Percentiles rank a stretch among this genome's conserved stretches.
phyloP scores from a whole-genome alignment of 2,329 filamentous ascomycete species.

The Daldinia eschscholtzii region DNA sequence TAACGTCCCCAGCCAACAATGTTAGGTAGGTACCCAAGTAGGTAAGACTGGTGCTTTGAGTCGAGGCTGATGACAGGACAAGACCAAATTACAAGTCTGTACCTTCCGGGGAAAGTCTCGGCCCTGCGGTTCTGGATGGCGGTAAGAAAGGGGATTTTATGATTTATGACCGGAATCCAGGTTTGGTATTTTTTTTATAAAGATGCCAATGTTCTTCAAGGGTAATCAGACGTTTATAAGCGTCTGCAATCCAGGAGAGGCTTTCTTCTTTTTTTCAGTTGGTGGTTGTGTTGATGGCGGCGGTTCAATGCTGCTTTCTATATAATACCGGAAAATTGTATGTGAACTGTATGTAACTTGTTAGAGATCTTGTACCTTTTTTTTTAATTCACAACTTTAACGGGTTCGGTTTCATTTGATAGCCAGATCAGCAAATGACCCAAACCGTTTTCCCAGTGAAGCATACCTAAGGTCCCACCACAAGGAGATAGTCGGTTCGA shows the following conservation, averaged over 20 bases:
- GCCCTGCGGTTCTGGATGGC: conserved; percentile 28
- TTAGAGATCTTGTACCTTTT: conserved; percentile 17
- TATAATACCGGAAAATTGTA: conserved; percentile 20
- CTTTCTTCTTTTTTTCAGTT: conserved; percentile 3
- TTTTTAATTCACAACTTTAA: background rate
- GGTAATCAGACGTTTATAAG: conserved; percentile 6
- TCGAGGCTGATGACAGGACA: conserved; percentile 37
- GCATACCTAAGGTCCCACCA: conserved; percentile 31
- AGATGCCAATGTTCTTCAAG: conserved; percentile 11
- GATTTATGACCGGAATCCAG: conserved; percentile 12
- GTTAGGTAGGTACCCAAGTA: conserved; percentile 33
- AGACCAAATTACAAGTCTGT: conserved; percentile 21
- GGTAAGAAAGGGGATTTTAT: conserved; percentile 18
- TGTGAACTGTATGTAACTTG: conserved; percentile 18
- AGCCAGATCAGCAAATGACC: conserved; percentile 8
- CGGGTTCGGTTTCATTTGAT: conserved; percentile 10
- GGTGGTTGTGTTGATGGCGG: conserved; percentile 10
- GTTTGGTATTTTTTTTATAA: background rate
- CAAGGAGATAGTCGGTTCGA: conserved; percentile 31
- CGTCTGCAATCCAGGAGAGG: conserved; percentile 11
- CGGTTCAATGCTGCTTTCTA: conserved; percentile 15
- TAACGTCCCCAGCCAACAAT: conserved; percentile 40
- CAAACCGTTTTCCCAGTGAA: conserved; percentile 23
- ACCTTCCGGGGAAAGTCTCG: conserved; percentile 37
- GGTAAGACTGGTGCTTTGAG: conserved; percentile 34